Percentiles rank a stretch among this genome's conserved stretches.
Conservation (phyloP, 2,329 filamentous ascomycete species). For the Phialocephala subalpina region DNA sequence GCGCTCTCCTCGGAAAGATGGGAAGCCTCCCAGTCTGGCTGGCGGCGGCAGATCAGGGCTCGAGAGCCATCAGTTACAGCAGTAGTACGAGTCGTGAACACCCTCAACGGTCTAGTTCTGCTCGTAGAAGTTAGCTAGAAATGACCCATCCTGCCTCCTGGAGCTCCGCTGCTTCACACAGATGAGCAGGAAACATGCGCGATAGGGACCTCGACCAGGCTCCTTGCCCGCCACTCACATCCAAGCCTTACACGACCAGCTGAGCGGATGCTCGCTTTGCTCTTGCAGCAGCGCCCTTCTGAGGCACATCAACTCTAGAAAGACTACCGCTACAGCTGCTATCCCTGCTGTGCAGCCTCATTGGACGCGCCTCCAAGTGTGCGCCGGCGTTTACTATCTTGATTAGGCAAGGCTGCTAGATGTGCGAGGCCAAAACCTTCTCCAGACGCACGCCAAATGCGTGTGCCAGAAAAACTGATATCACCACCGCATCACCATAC, state of each 20-base stretch:
- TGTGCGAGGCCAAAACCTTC: slow-evolving; percentile 28
- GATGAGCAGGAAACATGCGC: slow-evolving; percentile 19
- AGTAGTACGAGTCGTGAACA: slow-evolving; percentile 3
- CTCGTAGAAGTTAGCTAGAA: slow-evolving; percentile 1
- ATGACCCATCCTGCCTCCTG: slow-evolving; percentile 1
- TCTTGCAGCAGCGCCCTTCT: slow-evolving; percentile 37
- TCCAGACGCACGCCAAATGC: slow-evolving; percentile 21
- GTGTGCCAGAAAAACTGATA: slow-evolving; percentile 17
- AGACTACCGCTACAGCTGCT: slow-evolving; percentile 35
- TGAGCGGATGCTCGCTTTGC: slow-evolving; percentile 40
- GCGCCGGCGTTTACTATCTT: slow-evolving; percentile 42
- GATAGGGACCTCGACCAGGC: slow-evolving; percentile 20
- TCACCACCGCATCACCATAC: slow-evolving; percentile 9
- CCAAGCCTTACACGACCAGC: slow-evolving; percentile 20
- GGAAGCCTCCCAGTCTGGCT: slow-evolving; percentile 28
- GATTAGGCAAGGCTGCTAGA: slow-evolving; percentile 42
- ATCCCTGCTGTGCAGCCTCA: slow-evolving; percentile 38
- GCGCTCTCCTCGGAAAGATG: slow-evolving; percentile 32
- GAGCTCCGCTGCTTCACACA: neutral
- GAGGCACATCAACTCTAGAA: slow-evolving; percentile 40
- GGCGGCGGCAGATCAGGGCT: slow-evolving; percentile 38
- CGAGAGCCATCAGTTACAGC: slow-evolving; percentile 6
- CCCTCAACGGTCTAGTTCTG: neutral
- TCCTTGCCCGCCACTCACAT: slow-evolving; percentile 24
- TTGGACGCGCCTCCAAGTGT: slow-evolving; percentile 38